Percentiles rank a stretch among this genome's conserved stretches.
Conservation (phyloP, 1,284 basidiomycete genomes). For the Gymnopus androsaceus region DNA sequence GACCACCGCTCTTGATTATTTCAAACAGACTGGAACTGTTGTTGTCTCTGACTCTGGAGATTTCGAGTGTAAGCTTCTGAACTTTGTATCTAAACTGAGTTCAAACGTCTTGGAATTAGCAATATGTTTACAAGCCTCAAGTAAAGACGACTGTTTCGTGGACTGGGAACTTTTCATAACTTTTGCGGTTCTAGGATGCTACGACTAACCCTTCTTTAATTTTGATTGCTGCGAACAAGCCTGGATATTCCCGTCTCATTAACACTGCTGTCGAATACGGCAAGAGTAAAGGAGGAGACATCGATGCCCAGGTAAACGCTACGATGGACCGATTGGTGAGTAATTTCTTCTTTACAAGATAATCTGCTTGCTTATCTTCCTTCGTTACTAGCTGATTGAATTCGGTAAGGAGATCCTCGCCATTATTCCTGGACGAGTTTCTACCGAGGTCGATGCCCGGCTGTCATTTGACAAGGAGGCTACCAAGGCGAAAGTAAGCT, state of each 20-base stretch:
- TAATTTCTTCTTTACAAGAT: conserved; percentile 2
- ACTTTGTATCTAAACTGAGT: neutral
- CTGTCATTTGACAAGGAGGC: conserved; percentile 95
- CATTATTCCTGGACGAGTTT: conserved; percentile 98
- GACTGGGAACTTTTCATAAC: too few relatives aligned
- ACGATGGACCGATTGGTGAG: conserved; percentile 88
- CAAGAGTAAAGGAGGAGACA: conserved; percentile 77
- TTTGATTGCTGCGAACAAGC: conserved; percentile 91
- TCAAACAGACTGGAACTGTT: conserved; percentile 89
- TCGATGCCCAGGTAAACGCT: conserved; percentile 72
- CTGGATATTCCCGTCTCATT: conserved; percentile 84
- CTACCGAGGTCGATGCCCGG: conserved; percentile 97
- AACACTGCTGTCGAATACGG: conserved; percentile 82
- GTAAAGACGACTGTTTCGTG: conserved; percentile 33
- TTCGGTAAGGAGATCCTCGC: conserved; percentile 95
- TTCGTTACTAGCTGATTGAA: conserved; percentile 78
- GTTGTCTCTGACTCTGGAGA: conserved; percentile 95
- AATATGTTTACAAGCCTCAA: conserved; percentile 92
- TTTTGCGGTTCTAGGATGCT: too few relatives aligned
- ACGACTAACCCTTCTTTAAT: conserved; percentile 95
- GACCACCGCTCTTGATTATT: conserved; percentile 85
- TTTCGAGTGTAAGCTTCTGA: conserved; percentile 66
- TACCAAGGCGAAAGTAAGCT: conserved; percentile 80
- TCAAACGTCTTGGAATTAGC: conserved; percentile 42
- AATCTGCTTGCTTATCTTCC: too few relatives aligned